Percentiles rank a stretch among this genome's conserved stretches.
Conservation (phyloP, 345 rosid species). For the Microcos paniculata region DNA sequence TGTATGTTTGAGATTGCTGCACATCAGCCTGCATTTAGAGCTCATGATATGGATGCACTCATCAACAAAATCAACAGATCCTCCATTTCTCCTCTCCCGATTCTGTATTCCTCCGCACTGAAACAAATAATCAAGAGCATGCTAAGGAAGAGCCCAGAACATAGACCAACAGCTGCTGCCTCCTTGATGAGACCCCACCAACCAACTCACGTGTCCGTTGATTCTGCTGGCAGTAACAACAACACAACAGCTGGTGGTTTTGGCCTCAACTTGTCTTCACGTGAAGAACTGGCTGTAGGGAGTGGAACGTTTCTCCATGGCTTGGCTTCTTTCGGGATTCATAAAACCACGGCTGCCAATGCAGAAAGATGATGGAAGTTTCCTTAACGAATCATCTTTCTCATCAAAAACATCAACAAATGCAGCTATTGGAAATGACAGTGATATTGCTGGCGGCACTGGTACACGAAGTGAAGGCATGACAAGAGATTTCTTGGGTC, state of each 20-base stretch:
- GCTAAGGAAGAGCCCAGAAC: constrained; percentile 83
- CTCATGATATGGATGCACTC: constrained; percentile 87
- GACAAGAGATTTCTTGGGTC: constrained; percentile 89
- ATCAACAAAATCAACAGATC: constrained; percentile 91
- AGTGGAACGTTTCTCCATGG: no score
- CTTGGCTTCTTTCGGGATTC: constrained; percentile 30
- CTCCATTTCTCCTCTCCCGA: constrained; percentile 87
- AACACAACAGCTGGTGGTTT: constrained; percentile 20
- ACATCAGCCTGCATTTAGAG: constrained; percentile 92
- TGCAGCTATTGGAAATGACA: no score
- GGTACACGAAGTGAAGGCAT: no score
- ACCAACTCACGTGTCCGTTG: constrained; percentile 40
- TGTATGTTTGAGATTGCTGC: constrained; percentile 96
- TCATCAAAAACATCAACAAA: no score
- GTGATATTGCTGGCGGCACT: no score
- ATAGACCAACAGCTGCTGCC: constrained; percentile 78
- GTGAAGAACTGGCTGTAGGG: no score
- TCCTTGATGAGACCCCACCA: no score
- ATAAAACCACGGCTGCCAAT: constrained; percentile 13
- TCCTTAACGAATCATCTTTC: no score
- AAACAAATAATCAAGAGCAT: constrained; percentile 90
- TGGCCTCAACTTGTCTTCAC: no score
- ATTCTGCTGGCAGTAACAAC: constrained; percentile 13
- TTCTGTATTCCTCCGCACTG: constrained; percentile 81
- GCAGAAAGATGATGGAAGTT: no score